These are phyloP conservation scores for Talaromyces sp. DNA, from an alignment of 2,329 filamentous ascomycete species.

Conservation along the genomic window DNA sequence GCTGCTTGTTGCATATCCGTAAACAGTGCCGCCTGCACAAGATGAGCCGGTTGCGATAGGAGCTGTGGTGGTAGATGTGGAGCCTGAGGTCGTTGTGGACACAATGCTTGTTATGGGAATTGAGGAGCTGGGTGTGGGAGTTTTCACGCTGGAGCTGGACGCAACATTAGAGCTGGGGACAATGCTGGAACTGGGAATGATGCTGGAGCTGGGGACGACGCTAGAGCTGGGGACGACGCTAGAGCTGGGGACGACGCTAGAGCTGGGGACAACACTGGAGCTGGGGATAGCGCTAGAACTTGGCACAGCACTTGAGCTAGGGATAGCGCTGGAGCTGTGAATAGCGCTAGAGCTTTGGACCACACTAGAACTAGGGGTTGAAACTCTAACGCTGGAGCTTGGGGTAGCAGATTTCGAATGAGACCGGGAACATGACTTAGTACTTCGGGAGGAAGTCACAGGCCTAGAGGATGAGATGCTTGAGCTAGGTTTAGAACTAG, in stretches of 20 bases:
- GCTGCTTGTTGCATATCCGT: constrained; percentile 40
- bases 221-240: neutral
- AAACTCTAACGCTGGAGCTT: too few relatives aligned
- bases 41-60: constrained; percentile 21
- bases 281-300: neutral
- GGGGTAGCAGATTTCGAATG: too few relatives aligned
- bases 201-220: neutral
- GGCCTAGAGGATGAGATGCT: too few relatives aligned
- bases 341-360: neutral
- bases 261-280: neutral
- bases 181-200: neutral
- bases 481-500: too few relatives aligned
- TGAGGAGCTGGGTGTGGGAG: neutral
- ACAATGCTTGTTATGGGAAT: neutral
- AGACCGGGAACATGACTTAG: too few relatives aligned
- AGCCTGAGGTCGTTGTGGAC: constrained; percentile 15
- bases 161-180: neutral
- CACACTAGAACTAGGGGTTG: too few relatives aligned
- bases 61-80: constrained; percentile 16
- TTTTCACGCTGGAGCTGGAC: neutral
- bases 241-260: neutral
- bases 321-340: neutral
- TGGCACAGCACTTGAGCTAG: neutral
- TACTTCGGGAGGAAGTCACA: too few relatives aligned
- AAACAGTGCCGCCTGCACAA: constrained; percentile 25